Conservation (phyloP, 305 asterid genomes). For the Fraxinus dipetala region DNA sequence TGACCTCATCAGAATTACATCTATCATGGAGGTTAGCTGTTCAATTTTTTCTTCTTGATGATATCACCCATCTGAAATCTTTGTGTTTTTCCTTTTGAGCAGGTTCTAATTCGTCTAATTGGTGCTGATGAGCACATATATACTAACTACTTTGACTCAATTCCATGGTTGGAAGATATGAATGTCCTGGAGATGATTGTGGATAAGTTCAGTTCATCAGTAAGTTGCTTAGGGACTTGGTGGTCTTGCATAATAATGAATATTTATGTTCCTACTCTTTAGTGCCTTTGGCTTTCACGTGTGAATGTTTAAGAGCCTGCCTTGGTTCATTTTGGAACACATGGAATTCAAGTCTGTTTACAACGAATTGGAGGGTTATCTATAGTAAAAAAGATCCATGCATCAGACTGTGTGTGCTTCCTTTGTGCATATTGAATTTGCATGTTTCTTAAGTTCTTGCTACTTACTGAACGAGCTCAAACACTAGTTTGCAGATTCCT, state of each 20-base stretch:
- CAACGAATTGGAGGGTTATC: not conserved
- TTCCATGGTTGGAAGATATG: conserved; percentile 70
- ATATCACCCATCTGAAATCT: conserved; percentile 20
- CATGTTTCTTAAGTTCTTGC: not conserved
- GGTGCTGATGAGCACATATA: conserved; percentile 69
- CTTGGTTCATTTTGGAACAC: not conserved
- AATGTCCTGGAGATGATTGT: conserved; percentile 67
- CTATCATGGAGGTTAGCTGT: conserved; percentile 73
- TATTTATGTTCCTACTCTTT: not conserved
- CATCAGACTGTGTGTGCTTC: conserved; percentile 1
- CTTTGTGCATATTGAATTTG: not conserved
- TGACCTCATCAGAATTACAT: conserved; percentile 66
- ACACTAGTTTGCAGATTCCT: conserved; percentile 9
- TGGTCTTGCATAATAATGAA: not conserved
- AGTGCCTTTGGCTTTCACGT: not conserved
- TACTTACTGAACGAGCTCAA: not conserved
- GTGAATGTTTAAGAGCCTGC: not conserved
- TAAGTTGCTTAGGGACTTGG: conserved; percentile 38
- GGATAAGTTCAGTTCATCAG: conserved; percentile 72
- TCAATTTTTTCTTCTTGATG: conserved; percentile 16
- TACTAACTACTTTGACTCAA: conserved; percentile 44
- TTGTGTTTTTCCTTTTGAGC: conserved; percentile 28
- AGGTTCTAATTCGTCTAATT: conserved; percentile 69
- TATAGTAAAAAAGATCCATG: not conserved
- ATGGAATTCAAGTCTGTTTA: conserved; percentile 7